phyloP scores from a whole-genome alignment of 768 basidiomycete species.

The Tulasnella calospora region DNA sequence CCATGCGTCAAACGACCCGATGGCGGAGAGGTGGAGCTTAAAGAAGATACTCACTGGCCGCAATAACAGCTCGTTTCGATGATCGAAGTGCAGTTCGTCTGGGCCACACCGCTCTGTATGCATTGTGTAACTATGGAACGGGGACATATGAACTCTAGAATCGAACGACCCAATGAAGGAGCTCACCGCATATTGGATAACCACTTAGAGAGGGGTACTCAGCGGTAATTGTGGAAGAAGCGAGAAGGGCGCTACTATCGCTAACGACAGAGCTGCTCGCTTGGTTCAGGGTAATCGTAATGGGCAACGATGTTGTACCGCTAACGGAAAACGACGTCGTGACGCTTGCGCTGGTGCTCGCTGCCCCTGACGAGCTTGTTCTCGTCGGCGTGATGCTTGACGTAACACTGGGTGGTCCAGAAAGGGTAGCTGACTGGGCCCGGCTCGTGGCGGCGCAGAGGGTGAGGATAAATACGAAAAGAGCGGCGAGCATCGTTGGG shows the following conservation, averaged over 20 bases:
- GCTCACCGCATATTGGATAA: conserved; percentile 11
- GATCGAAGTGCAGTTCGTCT: conserved; percentile 13
- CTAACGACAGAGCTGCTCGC: background rate
- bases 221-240: background rate
- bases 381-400: background rate
- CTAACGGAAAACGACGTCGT: conserved; percentile 9
- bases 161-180: background rate
- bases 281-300: background rate
- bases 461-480: background rate
- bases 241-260: background rate
- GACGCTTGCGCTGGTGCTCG: background rate
- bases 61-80: conserved; percentile 22
- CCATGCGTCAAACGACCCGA: background rate
- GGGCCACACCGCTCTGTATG: background rate
- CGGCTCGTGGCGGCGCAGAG: background rate
- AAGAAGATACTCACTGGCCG: background rate
- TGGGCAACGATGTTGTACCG: background rate
- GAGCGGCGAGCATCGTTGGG: background rate
- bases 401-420: background rate
- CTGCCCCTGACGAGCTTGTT: background rate
- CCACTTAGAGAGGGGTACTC: background rate
- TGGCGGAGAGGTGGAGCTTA: background rate
- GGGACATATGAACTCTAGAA: background rate
- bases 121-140: conserved; percentile 12
- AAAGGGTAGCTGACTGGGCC: background rate